phyloP scores from a whole-genome alignment of 2,329 filamentous ascomycete species.

The Cephalotrichum gorgonifer region DNA sequence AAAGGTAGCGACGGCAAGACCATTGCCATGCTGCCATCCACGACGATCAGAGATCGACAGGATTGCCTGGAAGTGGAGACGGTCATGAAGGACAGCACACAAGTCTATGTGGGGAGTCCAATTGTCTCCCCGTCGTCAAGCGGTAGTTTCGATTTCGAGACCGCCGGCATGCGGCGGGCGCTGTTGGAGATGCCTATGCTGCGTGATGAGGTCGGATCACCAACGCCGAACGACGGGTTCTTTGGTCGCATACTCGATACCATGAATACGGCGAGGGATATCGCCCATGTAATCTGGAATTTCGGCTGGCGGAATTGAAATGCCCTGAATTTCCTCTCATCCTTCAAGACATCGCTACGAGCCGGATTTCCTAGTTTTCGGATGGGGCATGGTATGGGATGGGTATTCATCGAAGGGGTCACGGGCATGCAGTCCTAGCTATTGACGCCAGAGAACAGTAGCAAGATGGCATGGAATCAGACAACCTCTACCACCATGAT shows the following conservation, averaged over 20 bases:
- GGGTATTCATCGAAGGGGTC: no score
- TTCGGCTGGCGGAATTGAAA: constrained; percentile 52
- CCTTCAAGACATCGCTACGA: no score
- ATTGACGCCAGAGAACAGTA: no score
- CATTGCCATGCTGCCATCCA: constrained; percentile 79
- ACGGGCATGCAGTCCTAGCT: no score
- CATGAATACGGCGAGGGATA: constrained; percentile 61
- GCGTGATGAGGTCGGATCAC: constrained; percentile 60
- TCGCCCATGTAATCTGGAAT: constrained; percentile 63
- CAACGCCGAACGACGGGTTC: constrained; percentile 48
- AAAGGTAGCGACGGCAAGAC: constrained; percentile 61
- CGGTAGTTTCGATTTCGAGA: constrained; percentile 35
- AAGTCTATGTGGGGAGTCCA: constrained; percentile 35
- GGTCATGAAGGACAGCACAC: constrained; percentile 50
- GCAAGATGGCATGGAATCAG: no score
- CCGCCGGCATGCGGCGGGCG: constrained; percentile 62
- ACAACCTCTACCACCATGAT: no score
- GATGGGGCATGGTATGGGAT: no score
- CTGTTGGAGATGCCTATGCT: constrained; percentile 89
- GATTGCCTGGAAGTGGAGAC: constrained; percentile 62
- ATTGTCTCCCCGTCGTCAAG: constrained; percentile 55
- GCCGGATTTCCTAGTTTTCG: no score
- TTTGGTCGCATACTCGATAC: constrained; percentile 76
- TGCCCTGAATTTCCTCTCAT: no score
- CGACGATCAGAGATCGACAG: constrained; percentile 73